Evolutionary conservation across 257 asterid genomes (phyloP), one percentile per base, ranked within the genome.

Genomic region (Osmanthus fragrans): DNA sequence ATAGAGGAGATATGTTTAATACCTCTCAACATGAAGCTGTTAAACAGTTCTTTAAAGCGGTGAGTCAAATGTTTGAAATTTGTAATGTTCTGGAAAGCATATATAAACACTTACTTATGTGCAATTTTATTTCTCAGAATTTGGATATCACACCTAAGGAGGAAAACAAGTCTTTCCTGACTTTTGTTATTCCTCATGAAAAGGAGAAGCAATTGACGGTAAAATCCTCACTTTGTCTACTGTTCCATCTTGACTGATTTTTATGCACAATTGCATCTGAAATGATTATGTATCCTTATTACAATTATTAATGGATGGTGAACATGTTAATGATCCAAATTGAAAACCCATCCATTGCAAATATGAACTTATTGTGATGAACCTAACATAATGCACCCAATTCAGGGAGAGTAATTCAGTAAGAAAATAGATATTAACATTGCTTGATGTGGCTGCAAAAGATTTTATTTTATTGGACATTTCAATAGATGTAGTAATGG

Each of bases 111-210:
- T 58, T 7, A 54, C 67, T 79, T 40, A 79, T 74, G 71, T 74
- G 76, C 71, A 75, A 56, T 45, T 77, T 71, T 5, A 45, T 72
- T 65, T 69, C 30, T 79, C 94, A 94, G 98, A 87, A 74, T 77
- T 79, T 94, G 83, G 94, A 85, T 76, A 92, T 92, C 83, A 71
- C 74, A 33, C 97, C 97, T 51, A 92, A 91, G 74, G 99, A 95
- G 89, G 97, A 92, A 87, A 90, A 88, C 89, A 92, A 85, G 84
- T 86, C 90, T 29, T 92, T 89, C 80, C 83, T 92, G 81, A 92
- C 98, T 73, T 95, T 89, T 80, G 89, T 95, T 37, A 93, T 95
- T 87, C 97, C 97, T 76, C 99, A 90, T 73, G 90, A 84, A 81
- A 90, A 89, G 86, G 99, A 95, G 92, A 92, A 86, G 81, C 87